Percentiles rank a stretch among this genome's conserved stretches.
These are phyloP conservation scores for Lactarius psammicola DNA, from an alignment of 768 basidiomycete genomes.

Conservation along the genomic window DNA sequence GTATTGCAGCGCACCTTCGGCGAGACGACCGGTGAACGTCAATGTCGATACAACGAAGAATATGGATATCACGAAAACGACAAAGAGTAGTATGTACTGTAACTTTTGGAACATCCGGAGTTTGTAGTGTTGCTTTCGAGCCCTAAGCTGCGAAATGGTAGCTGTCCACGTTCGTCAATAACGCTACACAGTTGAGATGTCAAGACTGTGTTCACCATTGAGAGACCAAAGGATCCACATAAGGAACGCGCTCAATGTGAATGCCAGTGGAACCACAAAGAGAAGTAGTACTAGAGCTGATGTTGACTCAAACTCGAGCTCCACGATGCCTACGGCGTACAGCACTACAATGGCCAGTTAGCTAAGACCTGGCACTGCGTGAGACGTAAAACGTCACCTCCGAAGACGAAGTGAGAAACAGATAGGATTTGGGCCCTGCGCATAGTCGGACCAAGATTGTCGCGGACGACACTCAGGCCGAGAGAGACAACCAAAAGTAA, in stretches of 20 bases:
- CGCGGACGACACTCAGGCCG: conserved; percentile 88
- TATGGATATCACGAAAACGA: conserved; percentile 75
- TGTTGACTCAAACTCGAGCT: conserved; percentile 87
- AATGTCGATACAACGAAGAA: conserved; percentile 94
- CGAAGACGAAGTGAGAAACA: conserved; percentile 86
- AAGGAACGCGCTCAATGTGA: conserved; percentile 93
- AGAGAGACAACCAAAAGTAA: conserved; percentile 90
- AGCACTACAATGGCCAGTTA: conserved; percentile 51
- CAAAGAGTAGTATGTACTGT: conserved; percentile 78
- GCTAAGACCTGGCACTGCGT: neutral
- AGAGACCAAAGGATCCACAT: conserved; percentile 94
- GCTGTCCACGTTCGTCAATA: conserved; percentile 43
- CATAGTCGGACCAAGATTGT: conserved; percentile 85
- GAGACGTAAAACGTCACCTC: conserved; percentile 57
- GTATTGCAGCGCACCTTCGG: conserved; percentile 63
- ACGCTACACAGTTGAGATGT: conserved; percentile 4
- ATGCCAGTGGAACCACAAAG: conserved; percentile 91
- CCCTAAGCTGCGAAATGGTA: conserved; percentile 82
- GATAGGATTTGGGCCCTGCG: conserved; percentile 77
- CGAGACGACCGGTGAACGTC: conserved; percentile 85
- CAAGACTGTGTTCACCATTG: conserved; percentile 52
- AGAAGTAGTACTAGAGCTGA: conserved; percentile 80
- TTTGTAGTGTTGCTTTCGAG: conserved; percentile 85
- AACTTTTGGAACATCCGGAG: conserved; percentile 85
- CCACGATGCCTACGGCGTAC: conserved; percentile 93